A percentile compares a stretch with the other conserved stretches of the same genome.
Evolutionary conservation across 345 rosid species (phyloP).

Genomic region (Boechera divaricarpa): DNA sequence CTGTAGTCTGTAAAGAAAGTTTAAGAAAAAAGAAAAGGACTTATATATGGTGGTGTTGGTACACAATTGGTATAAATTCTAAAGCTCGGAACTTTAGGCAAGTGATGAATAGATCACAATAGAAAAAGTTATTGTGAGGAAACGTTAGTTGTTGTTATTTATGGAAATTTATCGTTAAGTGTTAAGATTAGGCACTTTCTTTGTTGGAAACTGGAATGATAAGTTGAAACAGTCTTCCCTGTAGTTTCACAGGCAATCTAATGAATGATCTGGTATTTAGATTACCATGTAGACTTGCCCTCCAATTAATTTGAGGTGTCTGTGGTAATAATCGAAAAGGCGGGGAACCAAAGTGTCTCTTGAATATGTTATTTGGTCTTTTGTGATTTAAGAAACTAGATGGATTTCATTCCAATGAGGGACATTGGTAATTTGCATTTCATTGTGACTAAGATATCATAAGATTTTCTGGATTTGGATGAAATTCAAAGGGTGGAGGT

Average conservation of each 20-base stretch:
- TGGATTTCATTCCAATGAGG: not conserved
- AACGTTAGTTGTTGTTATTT: not conserved
- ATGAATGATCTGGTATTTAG: not conserved
- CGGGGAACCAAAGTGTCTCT: not conserved
- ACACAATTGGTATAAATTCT: not conserved
- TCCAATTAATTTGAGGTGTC: not conserved
- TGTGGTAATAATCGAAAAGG: not conserved
- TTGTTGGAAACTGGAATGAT: not conserved
- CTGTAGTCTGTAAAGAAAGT: conserved; percentile 1
- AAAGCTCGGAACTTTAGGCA: conserved; percentile 1
- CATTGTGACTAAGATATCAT: conserved; percentile 10
- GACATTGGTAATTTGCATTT: not conserved
- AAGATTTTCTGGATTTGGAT: conserved; percentile 29
- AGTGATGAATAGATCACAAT: conserved; percentile 2
- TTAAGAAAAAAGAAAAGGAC: not conserved
- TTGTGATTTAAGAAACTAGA: not conserved
- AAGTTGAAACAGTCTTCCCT: conserved; percentile 2
- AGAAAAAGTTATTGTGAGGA: not conserved
- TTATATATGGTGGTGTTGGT: not conserved
- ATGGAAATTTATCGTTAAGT: not conserved
- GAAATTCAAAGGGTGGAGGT: conserved; percentile 76
- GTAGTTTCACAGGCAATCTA: not conserved
- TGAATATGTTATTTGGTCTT: not conserved
- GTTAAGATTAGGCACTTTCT: not conserved
- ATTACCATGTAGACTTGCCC: not conserved